phyloP scores from a whole-genome alignment of 352 stramenopile genomes.

The Phytophthora hibernalis region DNA sequence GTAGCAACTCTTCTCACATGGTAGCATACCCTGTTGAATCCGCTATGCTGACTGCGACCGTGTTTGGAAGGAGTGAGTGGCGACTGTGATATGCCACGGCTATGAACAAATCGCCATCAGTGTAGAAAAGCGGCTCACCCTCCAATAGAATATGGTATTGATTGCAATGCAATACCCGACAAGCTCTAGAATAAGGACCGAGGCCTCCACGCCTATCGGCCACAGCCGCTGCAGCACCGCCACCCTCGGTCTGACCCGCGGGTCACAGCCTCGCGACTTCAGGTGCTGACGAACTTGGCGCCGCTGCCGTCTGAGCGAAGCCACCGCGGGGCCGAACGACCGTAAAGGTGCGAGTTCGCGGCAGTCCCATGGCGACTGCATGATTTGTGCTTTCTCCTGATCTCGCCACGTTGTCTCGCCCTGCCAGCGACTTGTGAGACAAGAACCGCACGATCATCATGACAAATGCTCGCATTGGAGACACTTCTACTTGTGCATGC shows the following conservation, averaged over 20 bases:
- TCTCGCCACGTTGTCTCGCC: constrained; percentile 29
- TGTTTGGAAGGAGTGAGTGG: background rate
- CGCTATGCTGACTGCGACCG: background rate
- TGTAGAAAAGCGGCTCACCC: constrained; percentile 14
- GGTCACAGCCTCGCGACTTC: background rate
- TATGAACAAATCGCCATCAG: constrained; percentile 31
- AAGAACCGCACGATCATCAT: constrained; percentile 7
- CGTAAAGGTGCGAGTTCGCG: constrained; percentile 19
- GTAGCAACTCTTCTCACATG: too few species aligned
- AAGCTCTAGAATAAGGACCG: constrained; percentile 19
- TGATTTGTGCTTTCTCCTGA: constrained; percentile 22
- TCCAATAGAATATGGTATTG: too few species aligned
- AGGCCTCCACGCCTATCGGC: constrained; percentile 3
- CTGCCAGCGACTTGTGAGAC: constrained; percentile 38
- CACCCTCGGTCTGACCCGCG: background rate
- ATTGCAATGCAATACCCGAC: constrained; percentile 3
- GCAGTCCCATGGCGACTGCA: constrained; percentile 2
- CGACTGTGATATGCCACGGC: constrained; percentile 22
- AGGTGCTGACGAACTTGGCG: background rate
- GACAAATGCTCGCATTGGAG: constrained; percentile 25
- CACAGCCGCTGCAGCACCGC: constrained; percentile 1
- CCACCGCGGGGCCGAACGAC: background rate
- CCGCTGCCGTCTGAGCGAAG: background rate
- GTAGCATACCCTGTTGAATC: background rate
- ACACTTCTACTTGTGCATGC: constrained; percentile 70